Base-by-base conservation (phyloP, 1,284 basidiomycete genomes). In the Leccinum ambiguum region DNA sequence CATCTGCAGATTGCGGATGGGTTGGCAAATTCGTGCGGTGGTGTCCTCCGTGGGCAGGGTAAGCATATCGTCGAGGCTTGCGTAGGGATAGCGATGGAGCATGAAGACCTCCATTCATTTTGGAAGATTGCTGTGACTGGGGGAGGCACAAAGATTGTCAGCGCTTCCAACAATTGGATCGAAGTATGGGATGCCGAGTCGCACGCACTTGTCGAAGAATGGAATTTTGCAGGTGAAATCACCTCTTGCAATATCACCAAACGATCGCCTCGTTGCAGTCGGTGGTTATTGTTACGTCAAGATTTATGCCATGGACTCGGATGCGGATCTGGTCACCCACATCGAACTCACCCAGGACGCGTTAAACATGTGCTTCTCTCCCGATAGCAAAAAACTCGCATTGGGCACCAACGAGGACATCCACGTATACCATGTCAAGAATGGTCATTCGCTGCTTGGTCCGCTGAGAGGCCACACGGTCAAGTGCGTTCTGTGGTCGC, bases 21-120 rank as follows among this genome's bases (percentile, higher is more conserved):
- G 4, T 76, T 91, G 5, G 90, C 89, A 8, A 88, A 88, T 23
- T 86, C 89, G 2, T 90, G 90, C 66, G 89, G 89, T 30, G 89
- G 90, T 16, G 82, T 87, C 41, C 79, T 91, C 59, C 86, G 90
- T 66, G 21, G 21, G 21, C 21, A 21, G 21, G 21, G 21, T 21
- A 21, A 21, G 21, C 21, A 21, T 21, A 21, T 21, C 21, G 21
- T 21, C 21, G 21, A 21, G 21, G 21, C 21, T 21, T 21, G 21
- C 21, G 23, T 23, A 23, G 23, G 23, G 23, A 23, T 23, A 23
- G 23, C 23, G 23, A 23, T 23, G 23, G 23, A 23, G 23, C 23
- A 23, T 23, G 23, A 23, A 23, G 23, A 23, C 23, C 23, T 23
- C 23, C 23, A 23, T 23, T 23, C 23, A 3, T 23, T 23, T 23